These are phyloP conservation scores for Saturnispora besseyi DNA, from an alignment of 805 yeast genomes.

Conservation along the genomic window DNA sequence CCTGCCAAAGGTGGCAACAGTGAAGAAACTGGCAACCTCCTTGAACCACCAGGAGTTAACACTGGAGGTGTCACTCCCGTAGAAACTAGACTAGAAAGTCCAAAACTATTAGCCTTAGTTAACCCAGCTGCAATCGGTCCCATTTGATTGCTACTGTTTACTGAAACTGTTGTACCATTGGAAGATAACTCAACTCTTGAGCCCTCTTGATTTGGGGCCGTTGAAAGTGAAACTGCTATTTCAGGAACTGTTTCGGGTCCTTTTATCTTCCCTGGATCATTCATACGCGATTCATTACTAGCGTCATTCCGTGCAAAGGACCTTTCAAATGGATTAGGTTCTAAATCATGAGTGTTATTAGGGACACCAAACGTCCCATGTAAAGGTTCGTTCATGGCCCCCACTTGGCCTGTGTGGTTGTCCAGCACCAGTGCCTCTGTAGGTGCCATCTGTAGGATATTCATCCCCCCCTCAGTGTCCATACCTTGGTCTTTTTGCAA, in stretches of 20 bases:
- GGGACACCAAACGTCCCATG: not conserved
- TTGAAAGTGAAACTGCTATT: not conserved
- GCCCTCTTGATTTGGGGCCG: not conserved
- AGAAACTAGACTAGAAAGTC: not conserved
- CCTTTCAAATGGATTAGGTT: conserved; percentile 92
- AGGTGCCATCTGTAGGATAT: not conserved
- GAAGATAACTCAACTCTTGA: not conserved
- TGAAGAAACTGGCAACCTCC: conserved; percentile 26
- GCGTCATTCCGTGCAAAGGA: conserved; percentile 48
- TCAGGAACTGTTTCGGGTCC: not conserved
- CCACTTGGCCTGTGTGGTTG: not conserved
- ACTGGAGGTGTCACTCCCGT: conserved; percentile 30
- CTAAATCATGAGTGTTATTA: conserved; percentile 35
- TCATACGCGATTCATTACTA: conserved; percentile 1
- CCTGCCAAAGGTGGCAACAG: conserved; percentile 40
- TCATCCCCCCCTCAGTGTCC: not conserved
- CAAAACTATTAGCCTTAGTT: not conserved
- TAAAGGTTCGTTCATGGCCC: not conserved
- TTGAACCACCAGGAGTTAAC: conserved; percentile 45
- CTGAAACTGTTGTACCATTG: conserved; percentile 4
- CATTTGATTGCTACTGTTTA: conserved; percentile 18
- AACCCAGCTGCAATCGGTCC: not conserved
- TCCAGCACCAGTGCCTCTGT: not conserved
- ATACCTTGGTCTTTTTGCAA: not conserved
- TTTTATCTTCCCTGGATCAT: conserved; percentile 12